phyloP scores from a whole-genome alignment of 495 filamentous ascomycete species.

The Cudoniella acicularis region DNA sequence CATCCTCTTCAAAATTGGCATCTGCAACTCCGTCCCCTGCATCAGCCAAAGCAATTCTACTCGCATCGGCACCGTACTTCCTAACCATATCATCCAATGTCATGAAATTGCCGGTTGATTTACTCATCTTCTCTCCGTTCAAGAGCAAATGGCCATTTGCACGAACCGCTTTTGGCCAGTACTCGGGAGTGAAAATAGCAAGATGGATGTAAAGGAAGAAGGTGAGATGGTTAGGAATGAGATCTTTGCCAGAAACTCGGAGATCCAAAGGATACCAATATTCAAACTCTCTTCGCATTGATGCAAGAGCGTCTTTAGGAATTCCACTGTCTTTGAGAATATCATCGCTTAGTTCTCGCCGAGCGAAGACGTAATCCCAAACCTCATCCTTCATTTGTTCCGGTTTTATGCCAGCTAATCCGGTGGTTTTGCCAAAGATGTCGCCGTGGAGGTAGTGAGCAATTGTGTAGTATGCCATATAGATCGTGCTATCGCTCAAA shows the following conservation, averaged over 20 bases:
- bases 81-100: constrained; percentile 80
- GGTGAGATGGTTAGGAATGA: constrained; percentile 86
- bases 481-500: constrained; percentile 86
- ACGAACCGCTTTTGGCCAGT: constrained; percentile 80
- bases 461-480: constrained; percentile 97
- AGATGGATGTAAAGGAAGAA: constrained; percentile 96
- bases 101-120: constrained; percentile 93
- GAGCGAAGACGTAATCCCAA: constrained; percentile 90
- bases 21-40: constrained; percentile 92
- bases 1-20: constrained; percentile 95
- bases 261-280: constrained; percentile 97
- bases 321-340: constrained; percentile 63
- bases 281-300: constrained; percentile 85
- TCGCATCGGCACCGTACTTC: constrained; percentile 94
- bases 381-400: constrained; percentile 94
- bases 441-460: constrained; percentile 69
- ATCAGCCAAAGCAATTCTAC: constrained; percentile 87
- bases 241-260: constrained; percentile 78
- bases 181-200: constrained; percentile 80
- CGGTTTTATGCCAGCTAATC: constrained; percentile 60
- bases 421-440: constrained; percentile 71
- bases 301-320: constrained; percentile 61
- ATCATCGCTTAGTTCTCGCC: constrained; percentile 61
- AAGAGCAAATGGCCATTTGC: constrained; percentile 90
- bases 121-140: constrained; percentile 97